Conservation (phyloP, 805 yeast species). For the Cyberlindnera bimundalis region DNA sequence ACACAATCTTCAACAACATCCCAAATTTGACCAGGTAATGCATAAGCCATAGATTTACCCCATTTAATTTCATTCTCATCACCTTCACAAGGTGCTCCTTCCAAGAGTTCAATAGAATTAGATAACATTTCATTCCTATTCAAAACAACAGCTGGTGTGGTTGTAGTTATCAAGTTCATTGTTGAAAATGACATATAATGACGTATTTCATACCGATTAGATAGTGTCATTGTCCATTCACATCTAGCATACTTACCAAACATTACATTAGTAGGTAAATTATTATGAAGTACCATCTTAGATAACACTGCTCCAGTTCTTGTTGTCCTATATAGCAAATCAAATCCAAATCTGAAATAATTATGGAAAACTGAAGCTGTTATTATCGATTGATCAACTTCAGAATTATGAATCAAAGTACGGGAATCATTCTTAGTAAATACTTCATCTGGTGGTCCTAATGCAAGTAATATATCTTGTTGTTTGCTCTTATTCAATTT, state of each 20-base stretch:
- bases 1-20: conserved; percentile 40
- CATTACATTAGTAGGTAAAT: conserved; percentile 46
- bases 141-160: conserved; percentile 14
- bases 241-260: conserved; percentile 54
- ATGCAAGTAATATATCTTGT: conserved; percentile 41
- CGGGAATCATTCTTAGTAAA: conserved; percentile 43
- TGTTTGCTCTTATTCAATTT: conserved; percentile 44
- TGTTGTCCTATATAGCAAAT: conserved; percentile 39
- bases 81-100: conserved; percentile 31
- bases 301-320: conserved; percentile 36
- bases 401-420: conserved; percentile 35
- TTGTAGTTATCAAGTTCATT: neutral
- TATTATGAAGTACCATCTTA: conserved; percentile 50
- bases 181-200: too few species aligned
- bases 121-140: conserved; percentile 31
- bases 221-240: conserved; percentile 1
- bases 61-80: conserved; percentile 18
- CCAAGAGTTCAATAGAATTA: conserved; percentile 37
- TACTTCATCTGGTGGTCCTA: conserved; percentile 58
- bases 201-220: too few species aligned
- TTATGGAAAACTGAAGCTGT: conserved; percentile 42
- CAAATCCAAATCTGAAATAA: conserved; percentile 53
- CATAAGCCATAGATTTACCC: conserved; percentile 31
- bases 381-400: conserved; percentile 6
- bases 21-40: conserved; percentile 32